A percentile compares a stretch with the other conserved stretches of the same genome.
These are phyloP conservation scores for Metschnikowia lachancei DNA, from an alignment of 805 yeast species.

Conservation along the genomic window DNA sequence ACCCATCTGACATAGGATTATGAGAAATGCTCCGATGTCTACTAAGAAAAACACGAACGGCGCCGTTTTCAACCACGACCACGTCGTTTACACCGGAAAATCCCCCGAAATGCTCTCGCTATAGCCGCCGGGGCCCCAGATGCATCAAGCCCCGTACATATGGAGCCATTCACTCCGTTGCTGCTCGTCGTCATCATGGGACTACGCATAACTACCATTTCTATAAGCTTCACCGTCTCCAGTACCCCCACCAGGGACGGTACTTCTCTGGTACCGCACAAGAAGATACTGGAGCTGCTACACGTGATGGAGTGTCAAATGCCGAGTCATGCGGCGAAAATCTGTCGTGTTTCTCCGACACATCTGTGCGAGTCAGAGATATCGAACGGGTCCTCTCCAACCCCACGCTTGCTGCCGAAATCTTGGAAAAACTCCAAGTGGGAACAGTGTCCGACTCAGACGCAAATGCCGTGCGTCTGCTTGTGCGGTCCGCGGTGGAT, in stretches of 20 bases:
- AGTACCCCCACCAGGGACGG: no score
- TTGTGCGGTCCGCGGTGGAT: conserved; percentile 25
- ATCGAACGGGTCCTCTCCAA: conserved; percentile 15
- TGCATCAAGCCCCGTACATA: no score
- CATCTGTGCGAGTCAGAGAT: conserved; percentile 5
- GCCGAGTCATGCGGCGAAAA: no score
- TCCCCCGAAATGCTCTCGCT: no score
- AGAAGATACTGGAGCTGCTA: no score
- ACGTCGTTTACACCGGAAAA: not conserved
- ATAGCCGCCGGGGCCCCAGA: no score
- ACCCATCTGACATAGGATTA: not conserved
- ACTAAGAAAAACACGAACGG: conserved; percentile 1
- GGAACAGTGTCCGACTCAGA: conserved; percentile 9
- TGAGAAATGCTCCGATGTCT: conserved; percentile 10
- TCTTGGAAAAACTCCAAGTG: conserved; percentile 3
- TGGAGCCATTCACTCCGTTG: no score
- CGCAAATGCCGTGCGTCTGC: conserved; percentile 16
- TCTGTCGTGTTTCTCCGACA: conserved; percentile 1
- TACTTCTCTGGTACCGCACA: no score
- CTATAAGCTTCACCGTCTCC: no score
- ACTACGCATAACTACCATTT: no score
- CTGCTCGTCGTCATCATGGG: no score
- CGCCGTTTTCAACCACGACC: not conserved
- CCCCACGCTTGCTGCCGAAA: conserved; percentile 3
- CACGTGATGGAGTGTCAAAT: no score